Base-by-base conservation (phyloP, 495 filamentous ascomycete species). In the Penicillium soppii region DNA sequence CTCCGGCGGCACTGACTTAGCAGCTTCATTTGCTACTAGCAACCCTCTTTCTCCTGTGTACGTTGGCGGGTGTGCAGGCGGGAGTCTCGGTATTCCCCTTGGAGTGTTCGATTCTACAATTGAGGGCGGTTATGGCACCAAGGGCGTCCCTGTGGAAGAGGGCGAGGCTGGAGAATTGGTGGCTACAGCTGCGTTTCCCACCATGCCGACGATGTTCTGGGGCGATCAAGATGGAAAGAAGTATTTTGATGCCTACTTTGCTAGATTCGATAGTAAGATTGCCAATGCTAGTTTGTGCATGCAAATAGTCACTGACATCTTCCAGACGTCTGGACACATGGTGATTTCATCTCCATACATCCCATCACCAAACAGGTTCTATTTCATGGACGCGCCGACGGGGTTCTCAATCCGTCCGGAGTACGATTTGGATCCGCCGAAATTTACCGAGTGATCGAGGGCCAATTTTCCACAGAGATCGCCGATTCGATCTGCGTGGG, bases 371-470 rank as follows among this genome's bases (percentile, higher is more conserved):
- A 77, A 22, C 78, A 81, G 47, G 62, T 91, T 12, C 65, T 80
- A 25, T 86, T 92, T 62, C 79, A 88, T 36, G 89, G 89, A 4
- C 81, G 89, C 15, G 83, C 82, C 26, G 89, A 92, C 61, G 89
- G 88, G 13, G 83, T 91, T 3, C 70, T 92, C 15, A 92, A 92
- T 56, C 89, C 89, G 0, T 79, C 83, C 1, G 89, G 89, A 4
- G 84, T 92, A 33, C 75, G 89, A 0, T 92, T 92, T 60, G 89
- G 89, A 5, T 84, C 79, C 15, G 85, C 87, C 9, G 89, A 92
- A 66, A 85, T 92, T 38, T 92, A 92, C 67, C 72, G 73, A 16
- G 85, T 91, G 4, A 66, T 91, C 19, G 89, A 92, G 63, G 71
- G 75, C 39, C 65, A 79, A 45, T 90, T 91, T 57, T 67, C 80